Percentiles rank a stretch among this genome's conserved stretches.
phyloP scores from a whole-genome alignment of 2,329 filamentous ascomycete species.

The Penicillium sp. region DNA sequence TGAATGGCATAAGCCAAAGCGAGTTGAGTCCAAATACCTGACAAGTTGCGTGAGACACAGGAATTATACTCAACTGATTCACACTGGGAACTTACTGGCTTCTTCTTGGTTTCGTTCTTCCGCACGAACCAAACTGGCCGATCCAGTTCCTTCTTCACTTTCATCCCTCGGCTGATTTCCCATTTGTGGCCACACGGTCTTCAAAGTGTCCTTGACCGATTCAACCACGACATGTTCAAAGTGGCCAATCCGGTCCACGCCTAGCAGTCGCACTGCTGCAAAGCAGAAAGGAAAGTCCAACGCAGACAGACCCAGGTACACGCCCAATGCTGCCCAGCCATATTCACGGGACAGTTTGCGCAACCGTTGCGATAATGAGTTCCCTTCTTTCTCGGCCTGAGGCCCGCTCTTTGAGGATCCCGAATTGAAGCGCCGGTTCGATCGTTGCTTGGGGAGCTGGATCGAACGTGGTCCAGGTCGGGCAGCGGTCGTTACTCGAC shows the following conservation, averaged over 20 bases:
- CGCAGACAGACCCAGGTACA: slow-evolving; percentile 76
- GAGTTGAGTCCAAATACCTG: slow-evolving; percentile 74
- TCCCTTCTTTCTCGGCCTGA: slow-evolving; percentile 26
- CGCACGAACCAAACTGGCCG: slow-evolving; percentile 53
- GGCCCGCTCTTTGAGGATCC: slow-evolving; percentile 17
- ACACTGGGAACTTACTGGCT: slow-evolving; percentile 81
- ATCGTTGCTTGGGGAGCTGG: slow-evolving; percentile 8
- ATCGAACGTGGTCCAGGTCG: background rate
- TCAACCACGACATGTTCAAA: slow-evolving; percentile 43
- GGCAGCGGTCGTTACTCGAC: background rate
- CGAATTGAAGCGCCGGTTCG: slow-evolving; percentile 26
- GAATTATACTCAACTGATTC: no score
- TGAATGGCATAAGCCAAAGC: slow-evolving; percentile 94
- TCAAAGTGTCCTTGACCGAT: slow-evolving; percentile 30
- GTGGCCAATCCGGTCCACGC: slow-evolving; percentile 74
- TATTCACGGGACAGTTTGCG: slow-evolving; percentile 87
- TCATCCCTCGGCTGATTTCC: slow-evolving; percentile 11
- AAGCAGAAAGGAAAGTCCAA: slow-evolving; percentile 96
- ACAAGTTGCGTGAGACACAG: background rate
- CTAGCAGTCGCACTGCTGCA: slow-evolving; percentile 72
- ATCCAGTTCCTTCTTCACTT: slow-evolving; percentile 7
- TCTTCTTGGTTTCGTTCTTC: slow-evolving; percentile 56
- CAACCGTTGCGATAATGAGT: slow-evolving; percentile 62
- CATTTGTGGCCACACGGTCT: slow-evolving; percentile 36
- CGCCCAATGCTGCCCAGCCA: slow-evolving; percentile 86